Evolutionary conservation across 2,329 filamentous ascomycete species (phyloP).

Genomic region (Aaosphaeria pasadenensis): DNA sequence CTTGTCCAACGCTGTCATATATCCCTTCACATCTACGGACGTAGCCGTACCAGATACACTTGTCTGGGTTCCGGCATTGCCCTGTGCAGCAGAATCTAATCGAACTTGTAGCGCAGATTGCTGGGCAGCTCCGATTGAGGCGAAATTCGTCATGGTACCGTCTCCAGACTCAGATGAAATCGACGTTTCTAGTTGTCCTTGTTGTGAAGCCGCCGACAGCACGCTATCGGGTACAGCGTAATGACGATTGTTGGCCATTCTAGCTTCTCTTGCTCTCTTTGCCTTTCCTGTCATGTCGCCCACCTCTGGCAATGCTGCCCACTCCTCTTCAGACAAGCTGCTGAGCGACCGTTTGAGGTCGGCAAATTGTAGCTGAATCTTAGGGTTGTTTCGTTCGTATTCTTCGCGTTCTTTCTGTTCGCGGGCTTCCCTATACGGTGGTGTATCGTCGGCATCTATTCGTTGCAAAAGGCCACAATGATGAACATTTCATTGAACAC

Average conservation of each 20-base stretch:
- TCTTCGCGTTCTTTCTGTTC: conserved; percentile 89
- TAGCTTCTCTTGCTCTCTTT: conserved; percentile 77
- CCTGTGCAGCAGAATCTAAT: conserved; percentile 81
- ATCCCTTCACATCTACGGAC: conserved; percentile 91
- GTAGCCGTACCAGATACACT: conserved; percentile 72
- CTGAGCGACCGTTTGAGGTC: conserved; percentile 89
- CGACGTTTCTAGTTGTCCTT: conserved; percentile 79
- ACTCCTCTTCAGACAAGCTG: conserved; percentile 89
- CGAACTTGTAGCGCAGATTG: conserved; percentile 95
- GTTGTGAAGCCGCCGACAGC: conserved; percentile 77
- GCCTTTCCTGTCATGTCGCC: conserved; percentile 96
- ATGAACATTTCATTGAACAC: conserved; percentile 57
- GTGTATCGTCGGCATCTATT: conserved; percentile 75
- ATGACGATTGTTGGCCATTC: conserved; percentile 64
- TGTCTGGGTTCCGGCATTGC: conserved; percentile 60
- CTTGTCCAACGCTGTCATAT: conserved; percentile 86
- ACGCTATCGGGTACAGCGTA: conserved; percentile 98
- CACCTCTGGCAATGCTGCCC: conserved; percentile 92
- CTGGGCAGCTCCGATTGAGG: conserved; percentile 91
- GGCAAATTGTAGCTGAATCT: conserved; percentile 96
- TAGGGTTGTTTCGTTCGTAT: conserved; percentile 95
- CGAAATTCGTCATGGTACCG: conserved; percentile 96
- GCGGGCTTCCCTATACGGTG: conserved; percentile 79
- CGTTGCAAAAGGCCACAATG: conserved; percentile 60
- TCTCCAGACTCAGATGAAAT: conserved; percentile 70